phyloP scores from a whole-genome alignment of 2,329 filamentous ascomycete species.

The Colletotrichum endophyticum region DNA sequence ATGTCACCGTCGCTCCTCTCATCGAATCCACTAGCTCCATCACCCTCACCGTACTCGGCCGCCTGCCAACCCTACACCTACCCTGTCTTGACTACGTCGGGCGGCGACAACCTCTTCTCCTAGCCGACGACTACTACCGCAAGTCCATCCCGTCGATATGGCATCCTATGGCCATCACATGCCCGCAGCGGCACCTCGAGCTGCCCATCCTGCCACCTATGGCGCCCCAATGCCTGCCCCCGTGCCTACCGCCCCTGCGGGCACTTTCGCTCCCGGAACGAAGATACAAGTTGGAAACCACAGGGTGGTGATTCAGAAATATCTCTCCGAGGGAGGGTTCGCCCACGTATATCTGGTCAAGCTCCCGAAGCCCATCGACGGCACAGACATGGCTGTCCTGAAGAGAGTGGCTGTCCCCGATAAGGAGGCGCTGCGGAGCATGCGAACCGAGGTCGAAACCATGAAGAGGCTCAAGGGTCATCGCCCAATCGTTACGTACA shows the following conservation, averaged over 20 bases:
- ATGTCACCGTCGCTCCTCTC: conserved; percentile 1
- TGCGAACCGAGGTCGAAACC: conserved; percentile 98
- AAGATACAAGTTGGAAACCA: conserved; percentile 96
- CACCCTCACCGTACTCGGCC: not conserved
- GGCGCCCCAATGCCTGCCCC: conserved; percentile 44
- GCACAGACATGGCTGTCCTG: conserved; percentile 81
- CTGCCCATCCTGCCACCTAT: conserved; percentile 46
- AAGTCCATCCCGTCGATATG: not conserved
- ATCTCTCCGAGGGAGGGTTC: conserved; percentile 97
- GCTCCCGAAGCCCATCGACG: conserved; percentile 76
- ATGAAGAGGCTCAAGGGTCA: conserved; percentile 99
- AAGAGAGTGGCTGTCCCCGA: conserved; percentile 97
- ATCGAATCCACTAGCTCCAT: not conserved
- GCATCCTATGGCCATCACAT: conserved; percentile 20
- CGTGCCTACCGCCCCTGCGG: conserved; percentile 62
- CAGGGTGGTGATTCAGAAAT: conserved; percentile 92
- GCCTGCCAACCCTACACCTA: not conserved
- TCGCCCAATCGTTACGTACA: conserved; percentile 94
- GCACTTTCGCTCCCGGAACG: conserved; percentile 90
- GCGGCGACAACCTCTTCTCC: not conserved
- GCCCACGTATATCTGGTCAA: conserved; percentile 98
- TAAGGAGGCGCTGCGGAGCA: conserved; percentile 90
- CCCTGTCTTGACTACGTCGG: not conserved
- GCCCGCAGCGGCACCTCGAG: conserved; percentile 17
- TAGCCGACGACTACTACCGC: not conserved